Evolutionary conservation across 495 filamentous ascomycete species (phyloP), one percentile per base, ranked within the genome.

Genomic region (Pyrenula aspistea): DNA sequence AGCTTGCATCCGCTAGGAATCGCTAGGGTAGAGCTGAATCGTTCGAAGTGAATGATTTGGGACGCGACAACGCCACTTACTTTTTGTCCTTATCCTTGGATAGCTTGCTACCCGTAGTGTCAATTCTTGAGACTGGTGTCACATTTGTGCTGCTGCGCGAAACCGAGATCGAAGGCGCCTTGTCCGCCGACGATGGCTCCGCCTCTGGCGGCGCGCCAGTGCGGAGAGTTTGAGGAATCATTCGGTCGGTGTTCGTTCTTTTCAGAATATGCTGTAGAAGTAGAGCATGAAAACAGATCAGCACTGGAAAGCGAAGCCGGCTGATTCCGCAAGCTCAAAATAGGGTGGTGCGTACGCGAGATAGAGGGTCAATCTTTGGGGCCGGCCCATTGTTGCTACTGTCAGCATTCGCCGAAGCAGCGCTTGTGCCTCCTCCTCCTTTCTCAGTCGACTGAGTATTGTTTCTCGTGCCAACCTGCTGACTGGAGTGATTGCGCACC

Each of bases 211-310:
- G 78, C 63, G 76, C 69, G 56, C 76, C 67, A 36, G 76, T 80
- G 24, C 87, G 81, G 53, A 86, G 68, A 61, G 84, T 87, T 48
- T 83, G 73, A 10, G 84, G 79, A 55, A 87, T 82, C 15, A 82
- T 80, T 55, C 80, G 83, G 59, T 86, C 82, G 20, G 85, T 89
- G 67, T 89, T 89, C 53, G 88, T 90, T 62, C 89, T 83, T 65
- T 87, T 81, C 55, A 91, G 79, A 54, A 96, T 96, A 66, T 95
- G 81, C 81, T 85, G 62, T 25, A 57, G 52, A n/a, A 23, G 15
- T 53, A 25, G 54, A 57, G 25, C 49, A 56, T 57, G 51, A 56
- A 52, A 59, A 60, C 50, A 24, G 50, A 52, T 42, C 31, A 42
- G 31, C 31, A 15, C 31, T 42, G 15, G 31, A 42, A 8, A 8